A percentile compares a stretch with the other conserved stretches of the same genome.
Conservation (phyloP, 2,329 filamentous ascomycete genomes). For the Clarireedia sp. region DNA sequence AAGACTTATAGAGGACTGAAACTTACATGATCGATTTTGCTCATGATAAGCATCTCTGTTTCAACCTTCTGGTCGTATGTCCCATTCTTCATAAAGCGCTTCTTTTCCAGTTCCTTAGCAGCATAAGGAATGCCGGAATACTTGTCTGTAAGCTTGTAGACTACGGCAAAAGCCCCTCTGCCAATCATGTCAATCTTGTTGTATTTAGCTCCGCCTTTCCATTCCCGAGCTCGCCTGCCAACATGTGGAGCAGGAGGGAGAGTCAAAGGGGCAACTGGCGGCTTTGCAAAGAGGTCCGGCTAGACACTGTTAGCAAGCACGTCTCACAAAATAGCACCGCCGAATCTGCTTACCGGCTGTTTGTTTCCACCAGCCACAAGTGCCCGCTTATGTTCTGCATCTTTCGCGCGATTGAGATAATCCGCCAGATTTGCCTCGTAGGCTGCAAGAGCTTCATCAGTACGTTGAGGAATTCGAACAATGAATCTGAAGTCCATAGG, state of each 20-base stretch:
- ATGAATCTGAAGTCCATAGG: conserved; percentile 62
- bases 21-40: conserved; percentile 70
- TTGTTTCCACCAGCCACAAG: conserved; percentile 8
- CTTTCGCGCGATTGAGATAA: conserved; percentile 4
- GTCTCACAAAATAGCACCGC: too few relatives aligned
- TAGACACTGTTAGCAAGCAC: conserved; percentile 13
- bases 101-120: conserved; percentile 91
- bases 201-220: conserved; percentile 78
- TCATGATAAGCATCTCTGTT: conserved; percentile 97
- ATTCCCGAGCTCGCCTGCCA: conserved; percentile 47
- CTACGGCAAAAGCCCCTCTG: conserved; percentile 89
- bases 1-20: background rate
- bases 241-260: conserved; percentile 13
- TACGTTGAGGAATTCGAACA: conserved; percentile 72
- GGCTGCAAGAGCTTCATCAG: conserved; percentile 54
- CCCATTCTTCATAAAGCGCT: conserved; percentile 87
- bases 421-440: conserved; percentile 59
- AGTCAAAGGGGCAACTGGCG: conserved; percentile 18
- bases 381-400: conserved; percentile 4
- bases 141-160: conserved; percentile 83
- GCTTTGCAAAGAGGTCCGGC: conserved; percentile 26
- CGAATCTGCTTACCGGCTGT: conserved; percentile 19
- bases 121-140: conserved; percentile 77
- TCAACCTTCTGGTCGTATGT: conserved; percentile 82
- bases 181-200: conserved; percentile 77